phyloP scores from a whole-genome alignment of 306 rosid species.

The Echinosophora koreensis region DNA sequence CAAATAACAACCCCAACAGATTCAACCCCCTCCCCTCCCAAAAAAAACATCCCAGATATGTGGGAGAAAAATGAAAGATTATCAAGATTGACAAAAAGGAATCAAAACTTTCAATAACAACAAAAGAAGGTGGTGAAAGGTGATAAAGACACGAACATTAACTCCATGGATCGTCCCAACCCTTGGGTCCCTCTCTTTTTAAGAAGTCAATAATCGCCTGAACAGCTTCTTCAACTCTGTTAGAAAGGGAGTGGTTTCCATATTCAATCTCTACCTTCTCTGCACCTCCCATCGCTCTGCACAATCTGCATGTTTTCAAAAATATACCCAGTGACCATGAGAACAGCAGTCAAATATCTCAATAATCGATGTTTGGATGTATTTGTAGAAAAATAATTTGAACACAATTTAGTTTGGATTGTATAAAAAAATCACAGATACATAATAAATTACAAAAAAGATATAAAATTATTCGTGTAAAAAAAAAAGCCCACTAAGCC shows the following conservation, averaged over 20 bases:
- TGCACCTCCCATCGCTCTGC: conserved; percentile 95
- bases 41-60: neutral
- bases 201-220: conserved; percentile 81
- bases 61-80: conserved; percentile 34
- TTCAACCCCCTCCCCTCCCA: neutral
- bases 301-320: conserved; percentile 69
- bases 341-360: conserved; percentile 17
- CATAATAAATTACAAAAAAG: no score
- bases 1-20: conserved; percentile 44
- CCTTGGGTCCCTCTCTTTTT: conserved; percentile 90
- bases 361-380: neutral
- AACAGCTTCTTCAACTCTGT: conserved; percentile 87
- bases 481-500: no score
- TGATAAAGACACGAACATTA: conserved; percentile 42
- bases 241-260: conserved; percentile 96
- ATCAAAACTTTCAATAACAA: conserved; percentile 29
- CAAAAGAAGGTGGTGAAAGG: conserved; percentile 6
- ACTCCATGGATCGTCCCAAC: conserved; percentile 99
- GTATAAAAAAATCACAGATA: no score
- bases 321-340: conserved; percentile 21
- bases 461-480: no score
- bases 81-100: conserved; percentile 11
- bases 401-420: no score
- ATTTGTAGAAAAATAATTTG: no score
- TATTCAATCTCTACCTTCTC: conserved; percentile 91